Evolutionary conservation across 495 filamentous ascomycete species (phyloP).

Genomic region (Collariella sp.): DNA sequence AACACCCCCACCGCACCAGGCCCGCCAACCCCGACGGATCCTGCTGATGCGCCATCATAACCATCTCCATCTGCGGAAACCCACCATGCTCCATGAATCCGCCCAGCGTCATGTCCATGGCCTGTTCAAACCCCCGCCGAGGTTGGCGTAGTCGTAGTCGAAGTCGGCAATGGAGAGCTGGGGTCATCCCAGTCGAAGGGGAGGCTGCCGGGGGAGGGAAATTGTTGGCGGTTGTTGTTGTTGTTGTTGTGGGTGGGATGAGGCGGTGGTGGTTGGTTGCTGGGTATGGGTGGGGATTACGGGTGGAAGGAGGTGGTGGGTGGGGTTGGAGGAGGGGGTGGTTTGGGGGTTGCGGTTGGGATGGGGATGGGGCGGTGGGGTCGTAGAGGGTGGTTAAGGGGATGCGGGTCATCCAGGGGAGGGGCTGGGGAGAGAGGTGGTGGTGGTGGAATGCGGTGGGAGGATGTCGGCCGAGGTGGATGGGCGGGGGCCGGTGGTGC

Average conservation of each 20-base stretch:
- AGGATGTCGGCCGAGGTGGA: slow-evolving; percentile 11
- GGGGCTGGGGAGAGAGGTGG: background rate
- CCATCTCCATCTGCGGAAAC: slow-evolving; percentile 23
- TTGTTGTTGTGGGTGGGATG: background rate
- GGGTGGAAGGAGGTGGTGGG: background rate
- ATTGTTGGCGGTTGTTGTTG: background rate
- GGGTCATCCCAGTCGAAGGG: slow-evolving; percentile 27
- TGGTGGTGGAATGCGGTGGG: background rate
- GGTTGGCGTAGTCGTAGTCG: slow-evolving; percentile 32
- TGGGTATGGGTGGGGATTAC: background rate
- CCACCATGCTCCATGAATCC: slow-evolving; percentile 27
- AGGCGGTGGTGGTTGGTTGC: background rate
- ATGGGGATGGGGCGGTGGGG: background rate
- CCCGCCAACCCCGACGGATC: background rate
- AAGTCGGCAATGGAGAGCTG: slow-evolving; percentile 27
- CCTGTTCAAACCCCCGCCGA: slow-evolving; percentile 43
- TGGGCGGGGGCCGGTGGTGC: background rate
- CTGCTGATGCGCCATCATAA: slow-evolving; percentile 1
- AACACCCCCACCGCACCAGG: background rate
- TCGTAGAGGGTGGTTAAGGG: background rate
- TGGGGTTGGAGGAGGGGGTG: background rate
- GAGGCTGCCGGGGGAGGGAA: background rate
- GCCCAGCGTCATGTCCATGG: slow-evolving; percentile 44
- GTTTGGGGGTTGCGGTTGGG: background rate
- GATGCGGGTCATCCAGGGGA: background rate